Percentiles rank a stretch among this genome's conserved stretches.
phyloP scores from a whole-genome alignment of 768 basidiomycete genomes.

The Boletus sensibilis region DNA sequence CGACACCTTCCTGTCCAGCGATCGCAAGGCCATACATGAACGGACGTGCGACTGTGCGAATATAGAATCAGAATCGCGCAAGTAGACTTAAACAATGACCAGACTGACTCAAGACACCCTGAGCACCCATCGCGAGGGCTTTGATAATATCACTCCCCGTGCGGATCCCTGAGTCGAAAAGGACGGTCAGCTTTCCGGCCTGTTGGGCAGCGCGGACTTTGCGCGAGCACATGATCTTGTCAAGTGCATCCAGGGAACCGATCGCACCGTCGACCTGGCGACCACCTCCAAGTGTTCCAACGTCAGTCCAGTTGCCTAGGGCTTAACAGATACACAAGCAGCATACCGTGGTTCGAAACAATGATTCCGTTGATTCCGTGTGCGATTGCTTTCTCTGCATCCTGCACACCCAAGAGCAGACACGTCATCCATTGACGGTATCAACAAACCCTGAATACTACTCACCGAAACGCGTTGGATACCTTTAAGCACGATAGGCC shows the following conservation, averaged over 20 bases:
- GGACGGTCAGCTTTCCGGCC: conserved; percentile 61
- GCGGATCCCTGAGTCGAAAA: conserved; percentile 74
- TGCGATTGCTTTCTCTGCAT: conserved; percentile 51
- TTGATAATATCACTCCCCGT: conserved; percentile 83
- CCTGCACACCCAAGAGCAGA: conserved; percentile 23
- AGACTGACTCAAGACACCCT: conserved; percentile 70
- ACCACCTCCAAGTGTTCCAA: conserved; percentile 46
- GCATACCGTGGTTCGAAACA: conserved; percentile 42
- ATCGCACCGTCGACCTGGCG: conserved; percentile 81
- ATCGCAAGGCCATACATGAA: conserved; percentile 71
- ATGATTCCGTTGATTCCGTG: conserved; percentile 44
- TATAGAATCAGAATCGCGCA: neutral
- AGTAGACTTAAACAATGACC: neutral
- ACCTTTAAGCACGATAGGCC: conserved; percentile 74
- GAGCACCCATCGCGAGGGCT: conserved; percentile 83
- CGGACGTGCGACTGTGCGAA: conserved; percentile 61
- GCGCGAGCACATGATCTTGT: conserved; percentile 62
- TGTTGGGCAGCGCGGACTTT: conserved; percentile 57
- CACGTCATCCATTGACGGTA: neutral
- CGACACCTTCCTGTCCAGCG: conserved; percentile 70
- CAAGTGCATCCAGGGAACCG: conserved; percentile 70
- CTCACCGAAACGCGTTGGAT: conserved; percentile 63
- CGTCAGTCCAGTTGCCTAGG: neutral
- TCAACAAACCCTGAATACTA: neutral
- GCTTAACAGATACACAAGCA: neutral